A percentile compares a stretch with the other conserved stretches of the same genome.
These are phyloP conservation scores for Pichia sp. DNA, from an alignment of 1,139 yeast genomes.

Conservation along the genomic window DNA sequence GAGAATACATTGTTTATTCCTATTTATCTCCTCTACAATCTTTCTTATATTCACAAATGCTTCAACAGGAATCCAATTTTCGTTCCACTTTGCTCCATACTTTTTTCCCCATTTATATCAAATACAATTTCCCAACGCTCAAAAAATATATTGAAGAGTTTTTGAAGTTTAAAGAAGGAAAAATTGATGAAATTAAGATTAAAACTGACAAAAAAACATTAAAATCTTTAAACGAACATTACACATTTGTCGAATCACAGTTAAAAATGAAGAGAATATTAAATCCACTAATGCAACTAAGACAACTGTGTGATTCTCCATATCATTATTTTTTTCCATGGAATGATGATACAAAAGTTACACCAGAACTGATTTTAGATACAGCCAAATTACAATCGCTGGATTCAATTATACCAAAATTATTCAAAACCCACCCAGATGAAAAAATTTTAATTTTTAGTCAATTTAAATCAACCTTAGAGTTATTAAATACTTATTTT, in stretches of 20 bases:
- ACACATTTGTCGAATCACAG: constrained; percentile 22
- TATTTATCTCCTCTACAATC: constrained; percentile 57
- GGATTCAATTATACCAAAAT: constrained; percentile 50
- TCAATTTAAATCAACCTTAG: constrained; percentile 77
- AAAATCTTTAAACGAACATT: constrained; percentile 19
- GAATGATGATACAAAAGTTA: constrained; percentile 34
- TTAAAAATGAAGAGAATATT: constrained; percentile 41
- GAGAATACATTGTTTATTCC: constrained; percentile 78
- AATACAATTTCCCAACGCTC: constrained; percentile 34
- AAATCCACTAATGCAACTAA: constrained; percentile 72
- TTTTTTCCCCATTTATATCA: constrained; percentile 37
- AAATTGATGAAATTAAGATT: not conserved
- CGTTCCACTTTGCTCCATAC: constrained; percentile 28
- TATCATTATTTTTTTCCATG: constrained; percentile 80
- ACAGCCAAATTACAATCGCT: constrained; percentile 71
- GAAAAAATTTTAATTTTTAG: constrained; percentile 78
- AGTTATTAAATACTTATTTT: constrained; percentile 68
- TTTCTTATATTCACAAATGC: constrained; percentile 8
- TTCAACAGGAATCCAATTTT: constrained; percentile 3
- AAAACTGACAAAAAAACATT: not conserved
- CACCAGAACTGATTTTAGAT: constrained; percentile 31
- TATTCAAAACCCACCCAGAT: constrained; percentile 32
- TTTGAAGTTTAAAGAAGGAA: not conserved
- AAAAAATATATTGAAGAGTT: constrained; percentile 1
- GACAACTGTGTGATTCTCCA: constrained; percentile 83